Evolutionary conservation across 345 rosid species (phyloP).

Genomic region (Syzygium oleosum): DNA sequence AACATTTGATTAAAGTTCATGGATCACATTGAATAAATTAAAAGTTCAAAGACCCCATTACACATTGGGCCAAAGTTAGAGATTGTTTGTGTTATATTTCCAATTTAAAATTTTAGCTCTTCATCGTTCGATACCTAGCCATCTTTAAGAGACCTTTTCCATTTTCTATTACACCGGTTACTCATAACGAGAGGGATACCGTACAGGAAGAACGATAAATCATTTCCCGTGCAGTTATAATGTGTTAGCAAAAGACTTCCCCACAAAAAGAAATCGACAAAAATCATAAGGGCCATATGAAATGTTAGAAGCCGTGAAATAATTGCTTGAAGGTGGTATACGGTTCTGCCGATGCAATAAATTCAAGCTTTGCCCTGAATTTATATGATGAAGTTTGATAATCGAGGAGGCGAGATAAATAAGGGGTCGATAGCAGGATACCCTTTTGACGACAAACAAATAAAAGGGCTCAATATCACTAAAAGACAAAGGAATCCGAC

Average conservation of each 20-base stretch:
- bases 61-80: no score
- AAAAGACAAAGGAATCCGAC: not conserved
- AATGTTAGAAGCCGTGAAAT: not conserved
- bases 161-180: no score
- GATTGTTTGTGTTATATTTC: no score
- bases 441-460: not conserved
- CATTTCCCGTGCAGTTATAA: not conserved
- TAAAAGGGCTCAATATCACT: not conserved
- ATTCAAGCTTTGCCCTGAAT: not conserved
- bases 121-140: not conserved
- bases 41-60: no score
- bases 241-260: not conserved
- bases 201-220: not conserved
- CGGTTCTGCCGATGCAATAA: not conserved
- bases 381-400: not conserved
- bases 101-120: not conserved
- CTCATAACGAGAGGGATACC: not conserved
- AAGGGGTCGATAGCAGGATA: no score
- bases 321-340: not conserved
- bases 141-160: not conserved
- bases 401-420: not conserved
- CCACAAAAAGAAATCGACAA: not conserved
- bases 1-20: accelerated
- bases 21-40: no score
- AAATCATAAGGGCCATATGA: not conserved